phyloP scores from a whole-genome alignment of 805 yeast genomes.

The Metschnikowia peoriensis region DNA sequence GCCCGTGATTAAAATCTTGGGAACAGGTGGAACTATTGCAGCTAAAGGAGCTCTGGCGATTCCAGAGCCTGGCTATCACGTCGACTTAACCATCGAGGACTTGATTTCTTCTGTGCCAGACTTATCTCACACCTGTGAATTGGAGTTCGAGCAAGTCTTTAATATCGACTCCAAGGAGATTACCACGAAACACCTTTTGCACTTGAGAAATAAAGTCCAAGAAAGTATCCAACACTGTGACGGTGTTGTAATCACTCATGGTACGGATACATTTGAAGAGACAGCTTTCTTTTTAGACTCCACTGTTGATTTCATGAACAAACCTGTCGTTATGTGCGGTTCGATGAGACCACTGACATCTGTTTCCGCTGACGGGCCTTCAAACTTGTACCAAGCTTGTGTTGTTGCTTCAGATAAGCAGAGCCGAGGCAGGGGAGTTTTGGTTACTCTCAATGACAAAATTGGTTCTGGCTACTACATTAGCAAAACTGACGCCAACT shows the following conservation, averaged over 20 bases:
- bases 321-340: conserved; percentile 69
- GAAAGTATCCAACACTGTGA: conserved; percentile 46
- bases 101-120: conserved; percentile 53
- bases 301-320: conserved; percentile 32
- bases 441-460: conserved; percentile 65
- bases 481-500: conserved; percentile 68
- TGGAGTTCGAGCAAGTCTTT: conserved; percentile 61
- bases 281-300: conserved; percentile 63
- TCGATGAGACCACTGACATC: conserved; percentile 75
- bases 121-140: conserved; percentile 49
- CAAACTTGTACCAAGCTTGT: conserved; percentile 69
- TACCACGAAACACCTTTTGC: conserved; percentile 43
- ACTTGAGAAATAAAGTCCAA: conserved; percentile 46
- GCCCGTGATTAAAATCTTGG: conserved; percentile 48
- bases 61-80: conserved; percentile 54
- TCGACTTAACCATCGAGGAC: conserved; percentile 43
- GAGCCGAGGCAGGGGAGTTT: conserved; percentile 55
- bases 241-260: conserved; percentile 67
- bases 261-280: conserved; percentile 70
- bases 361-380: conserved; percentile 69
- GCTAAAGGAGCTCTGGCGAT: conserved; percentile 48
- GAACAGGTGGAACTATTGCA: conserved; percentile 62
- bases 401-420: conserved; percentile 55
- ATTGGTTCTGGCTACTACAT: conserved; percentile 69
- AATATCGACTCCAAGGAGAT: conserved; percentile 63